Conservation (phyloP, 2,329 filamentous ascomycete genomes). For the Nigrograna mackinnonii region DNA sequence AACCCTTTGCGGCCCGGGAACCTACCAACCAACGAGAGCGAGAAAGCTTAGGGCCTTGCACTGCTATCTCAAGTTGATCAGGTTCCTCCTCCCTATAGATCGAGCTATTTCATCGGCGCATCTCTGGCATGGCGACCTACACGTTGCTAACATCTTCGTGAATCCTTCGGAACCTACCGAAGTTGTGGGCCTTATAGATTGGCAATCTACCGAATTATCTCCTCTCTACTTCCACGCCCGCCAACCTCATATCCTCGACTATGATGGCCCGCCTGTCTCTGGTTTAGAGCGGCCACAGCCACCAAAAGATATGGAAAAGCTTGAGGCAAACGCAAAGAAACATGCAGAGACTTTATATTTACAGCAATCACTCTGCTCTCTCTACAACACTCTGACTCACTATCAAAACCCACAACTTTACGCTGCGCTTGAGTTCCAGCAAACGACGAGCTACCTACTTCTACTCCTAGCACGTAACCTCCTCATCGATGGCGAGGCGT, state of each 20-base stretch:
- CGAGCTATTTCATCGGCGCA: too few relatives aligned
- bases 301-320: too few relatives aligned
- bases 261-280: conserved; percentile 29
- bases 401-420: conserved; percentile 25
- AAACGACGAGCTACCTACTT: conserved; percentile 28
- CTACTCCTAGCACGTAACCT: conserved; percentile 36
- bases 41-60: too few relatives aligned
- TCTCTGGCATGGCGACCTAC: conserved; percentile 47
- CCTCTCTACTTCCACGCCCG: conserved; percentile 27
- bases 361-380: conserved; percentile 29
- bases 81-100: conserved; percentile 27
- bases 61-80: conserved; percentile 19
- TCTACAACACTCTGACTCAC: conserved; percentile 30
- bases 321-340: too few relatives aligned
- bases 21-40: too few relatives aligned
- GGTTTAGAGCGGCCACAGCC: too few relatives aligned
- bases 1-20: too few relatives aligned
- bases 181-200: conserved; percentile 48
- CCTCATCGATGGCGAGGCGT: conserved; percentile 38
- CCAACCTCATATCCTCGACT: conserved; percentile 30
- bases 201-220: conserved; percentile 39
- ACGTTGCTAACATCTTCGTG: conserved; percentile 46
- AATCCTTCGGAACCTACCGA: conserved; percentile 25
- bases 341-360: conserved; percentile 27
- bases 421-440: conserved; percentile 33